A percentile compares a stretch with the other conserved stretches of the same genome.
phyloP scores from a whole-genome alignment of 768 basidiomycete species.

The Lyophyllum atratum region DNA sequence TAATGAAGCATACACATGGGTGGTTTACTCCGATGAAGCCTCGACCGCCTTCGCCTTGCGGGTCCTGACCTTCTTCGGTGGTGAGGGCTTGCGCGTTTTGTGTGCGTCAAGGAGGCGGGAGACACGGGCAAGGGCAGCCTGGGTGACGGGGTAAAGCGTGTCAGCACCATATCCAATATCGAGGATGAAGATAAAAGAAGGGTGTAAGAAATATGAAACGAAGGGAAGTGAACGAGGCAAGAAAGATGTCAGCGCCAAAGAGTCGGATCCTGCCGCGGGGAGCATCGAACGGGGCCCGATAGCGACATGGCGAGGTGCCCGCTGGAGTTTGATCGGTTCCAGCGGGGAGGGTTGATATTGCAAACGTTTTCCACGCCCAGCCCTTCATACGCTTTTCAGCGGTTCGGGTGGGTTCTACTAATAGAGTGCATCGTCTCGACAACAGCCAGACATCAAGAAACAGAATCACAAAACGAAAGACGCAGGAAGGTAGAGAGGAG shows the following conservation, averaged over 20 bases:
- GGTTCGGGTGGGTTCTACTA: slow-evolving; percentile 91
- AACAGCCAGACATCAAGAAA: too few species aligned
- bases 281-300: slow-evolving; percentile 71
- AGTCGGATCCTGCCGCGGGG: slow-evolving; percentile 64
- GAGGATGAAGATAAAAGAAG: slow-evolving; percentile 11
- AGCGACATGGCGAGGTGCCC: slow-evolving; percentile 71
- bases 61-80: slow-evolving; percentile 71
- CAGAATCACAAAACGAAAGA: slow-evolving; percentile 12
- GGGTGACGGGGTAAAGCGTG: slow-evolving; percentile 8
- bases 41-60: slow-evolving; percentile 52
- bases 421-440: slow-evolving; percentile 75
- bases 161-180: slow-evolving; percentile 26
- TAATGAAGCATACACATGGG: slow-evolving; percentile 20
- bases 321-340: slow-evolving; percentile 63
- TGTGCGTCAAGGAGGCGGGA: slow-evolving; percentile 72
- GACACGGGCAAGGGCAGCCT: slow-evolving; percentile 78
- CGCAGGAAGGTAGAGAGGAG: slow-evolving; percentile 11
- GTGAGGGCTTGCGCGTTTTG: slow-evolving; percentile 67
- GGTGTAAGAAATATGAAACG: slow-evolving; percentile 15
- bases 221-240: slow-evolving; percentile 17
- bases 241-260: slow-evolving; percentile 64
- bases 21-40: slow-evolving; percentile 18
- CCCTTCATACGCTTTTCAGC: slow-evolving; percentile 67
- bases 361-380: slow-evolving; percentile 93
- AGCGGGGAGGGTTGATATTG: slow-evolving; percentile 60